Evolutionary conservation across 305 asterid genomes (phyloP), one percentile per base, ranked within the genome.

Genomic region (Solanum hybrid): DNA sequence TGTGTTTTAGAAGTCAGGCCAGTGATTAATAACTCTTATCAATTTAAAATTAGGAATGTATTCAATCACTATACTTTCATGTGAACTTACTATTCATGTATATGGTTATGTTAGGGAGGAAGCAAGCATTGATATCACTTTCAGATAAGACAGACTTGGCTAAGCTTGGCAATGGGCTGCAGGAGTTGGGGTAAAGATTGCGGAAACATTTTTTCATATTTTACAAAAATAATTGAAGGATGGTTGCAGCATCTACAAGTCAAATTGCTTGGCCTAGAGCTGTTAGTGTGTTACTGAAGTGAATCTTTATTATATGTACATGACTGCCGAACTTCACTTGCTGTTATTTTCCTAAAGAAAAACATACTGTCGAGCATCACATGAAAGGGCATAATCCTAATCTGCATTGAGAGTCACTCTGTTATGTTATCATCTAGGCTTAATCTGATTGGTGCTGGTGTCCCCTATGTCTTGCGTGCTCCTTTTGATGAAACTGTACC

Each of bases 131-230:
- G 94, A 95, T 97, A 90, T 97, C 99, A 14, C 92, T 97, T 88
- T 96, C 99, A 33, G 99, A 97, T 91, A 97, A 97, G 95, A 96
- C 81, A 87, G 98, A 95, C 90, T 90, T 96, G 95, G 89, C 93
- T 89, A 91, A 93, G 91, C 98, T 97, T 89, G 99, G 98, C 36
- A 90, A 91, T 74, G 98, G 99, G 82, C 94, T 96, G 31, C 98
- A 94, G 90, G 97, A 97, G 81, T 87, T 97, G 91, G 99, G 99
- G 99, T 96, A 92, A 92, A 24, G 9, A 51, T 51, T 26, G 14
- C 12, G 5, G 28, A 57, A 84, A 46, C 24, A 57, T 82, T 39
- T 26, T 79, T 83, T 83, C 18, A 46, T 29, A 84, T 29, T 51
- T 29, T 51, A 6, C 87, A 10, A 84, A 42, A 36, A 14, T 16